phyloP scores from a whole-genome alignment of 805 yeast genomes.

The Candida boleticola region DNA sequence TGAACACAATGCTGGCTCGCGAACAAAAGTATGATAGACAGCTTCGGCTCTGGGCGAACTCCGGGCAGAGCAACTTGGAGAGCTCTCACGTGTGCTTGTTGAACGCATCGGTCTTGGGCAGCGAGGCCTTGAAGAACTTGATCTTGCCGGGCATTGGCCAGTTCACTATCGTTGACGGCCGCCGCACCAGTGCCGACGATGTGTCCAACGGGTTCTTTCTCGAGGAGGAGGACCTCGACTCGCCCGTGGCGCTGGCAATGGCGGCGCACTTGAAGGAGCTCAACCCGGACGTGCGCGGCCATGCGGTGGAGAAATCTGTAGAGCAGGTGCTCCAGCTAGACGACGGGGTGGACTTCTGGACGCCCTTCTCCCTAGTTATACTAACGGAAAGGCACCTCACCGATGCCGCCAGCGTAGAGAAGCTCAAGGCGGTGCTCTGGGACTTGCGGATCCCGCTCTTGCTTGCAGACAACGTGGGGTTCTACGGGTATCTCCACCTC shows the following conservation, averaged over 20 bases:
- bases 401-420: slow-evolving; percentile 15
- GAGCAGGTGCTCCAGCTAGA: slow-evolving; percentile 8
- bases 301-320: slow-evolving; percentile 15
- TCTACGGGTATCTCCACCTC: slow-evolving; percentile 59
- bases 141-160: slow-evolving; percentile 71
- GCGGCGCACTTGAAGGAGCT: slow-evolving; percentile 48
- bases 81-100: slow-evolving; percentile 59
- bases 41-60: slow-evolving; percentile 77
- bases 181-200: slow-evolving; percentile 39
- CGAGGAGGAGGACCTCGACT: slow-evolving; percentile 41
- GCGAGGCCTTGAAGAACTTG: slow-evolving; percentile 75
- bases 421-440: slow-evolving; percentile 40
- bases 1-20: too few species aligned
- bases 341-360: slow-evolving; percentile 39
- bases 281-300: slow-evolving; percentile 56
- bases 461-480: slow-evolving; percentile 53
- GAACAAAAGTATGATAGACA: slow-evolving; percentile 78
- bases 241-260: slow-evolving; percentile 37
- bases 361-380: slow-evolving; percentile 49
- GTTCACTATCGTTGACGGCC: slow-evolving; percentile 56
- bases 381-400: slow-evolving; percentile 28
- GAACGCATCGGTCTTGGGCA: slow-evolving; percentile 54
- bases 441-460: slow-evolving; percentile 52
- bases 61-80: slow-evolving; percentile 67
- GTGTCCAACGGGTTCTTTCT: slow-evolving; percentile 65